Evolutionary conservation across 2,329 filamentous ascomycete species (phyloP).

Genomic region (Exophiala xenobiotica): DNA sequence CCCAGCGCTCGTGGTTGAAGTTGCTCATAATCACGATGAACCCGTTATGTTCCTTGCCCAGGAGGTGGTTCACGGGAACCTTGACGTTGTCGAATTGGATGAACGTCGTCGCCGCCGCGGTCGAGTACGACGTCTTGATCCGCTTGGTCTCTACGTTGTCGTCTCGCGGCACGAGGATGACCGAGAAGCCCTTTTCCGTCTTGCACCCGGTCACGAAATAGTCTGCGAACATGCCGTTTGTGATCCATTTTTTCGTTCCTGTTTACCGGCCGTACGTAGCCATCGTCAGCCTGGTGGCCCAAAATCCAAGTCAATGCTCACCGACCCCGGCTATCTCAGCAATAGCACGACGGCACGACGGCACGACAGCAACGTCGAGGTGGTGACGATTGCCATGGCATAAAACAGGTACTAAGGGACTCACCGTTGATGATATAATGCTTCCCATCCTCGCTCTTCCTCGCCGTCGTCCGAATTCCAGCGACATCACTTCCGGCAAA

Average conservation of each 20-base stretch:
- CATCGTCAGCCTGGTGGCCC: too few species aligned
- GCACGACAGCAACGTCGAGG: too few species aligned
- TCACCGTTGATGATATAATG: constrained; percentile 56
- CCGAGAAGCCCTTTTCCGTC: constrained; percentile 65
- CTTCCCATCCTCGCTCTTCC: constrained; percentile 61
- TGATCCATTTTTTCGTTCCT: constrained; percentile 78
- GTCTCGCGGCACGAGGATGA: constrained; percentile 68
- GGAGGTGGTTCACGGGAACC: constrained; percentile 67
- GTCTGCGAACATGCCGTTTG: constrained; percentile 70
- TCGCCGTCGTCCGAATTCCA: constrained; percentile 67
- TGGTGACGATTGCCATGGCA: too few species aligned
- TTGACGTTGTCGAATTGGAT: constrained; percentile 74
- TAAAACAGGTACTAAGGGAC: too few species aligned
- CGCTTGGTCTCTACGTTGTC: constrained; percentile 68
- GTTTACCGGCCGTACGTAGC: constrained; percentile 46
- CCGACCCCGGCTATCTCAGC: constrained; percentile 43
- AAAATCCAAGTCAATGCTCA: background rate
- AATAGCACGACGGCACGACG: background rate
- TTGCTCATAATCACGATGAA: constrained; percentile 77
- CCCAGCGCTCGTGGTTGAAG: constrained; percentile 76
- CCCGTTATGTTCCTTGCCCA: constrained; percentile 67
- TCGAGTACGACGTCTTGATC: constrained; percentile 65
- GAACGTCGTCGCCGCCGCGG: constrained; percentile 67
- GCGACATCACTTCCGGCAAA: constrained; percentile 73
- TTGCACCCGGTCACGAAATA: constrained; percentile 70